These are phyloP conservation scores for Pachyrhizus erosus DNA, from an alignment of 306 rosid species.

Conservation along the genomic window DNA sequence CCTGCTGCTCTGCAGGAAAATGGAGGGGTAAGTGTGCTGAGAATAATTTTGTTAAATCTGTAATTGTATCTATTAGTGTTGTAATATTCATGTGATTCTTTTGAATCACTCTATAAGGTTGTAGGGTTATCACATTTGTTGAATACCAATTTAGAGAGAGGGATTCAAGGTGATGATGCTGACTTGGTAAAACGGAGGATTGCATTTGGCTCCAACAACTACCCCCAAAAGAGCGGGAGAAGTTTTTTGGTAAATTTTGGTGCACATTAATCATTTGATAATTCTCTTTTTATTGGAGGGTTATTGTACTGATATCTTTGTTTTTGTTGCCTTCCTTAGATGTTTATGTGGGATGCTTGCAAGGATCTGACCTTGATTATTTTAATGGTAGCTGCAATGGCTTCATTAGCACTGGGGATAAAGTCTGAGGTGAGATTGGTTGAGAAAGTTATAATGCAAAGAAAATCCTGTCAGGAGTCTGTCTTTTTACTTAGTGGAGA, in stretches of 20 bases:
- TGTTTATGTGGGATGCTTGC: slow-evolving; percentile 98
- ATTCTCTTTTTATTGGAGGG: background rate
- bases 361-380: slow-evolving; percentile 91
- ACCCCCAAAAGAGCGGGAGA: slow-evolving; percentile 77
- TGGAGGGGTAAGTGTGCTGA: slow-evolving; percentile 71
- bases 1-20: slow-evolving; percentile 48
- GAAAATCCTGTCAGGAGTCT: background rate
- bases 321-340: slow-evolving; percentile 55
- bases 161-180: slow-evolving; percentile 70
- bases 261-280: slow-evolving; percentile 19
- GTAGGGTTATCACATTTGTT: slow-evolving; percentile 61
- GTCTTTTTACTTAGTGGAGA: background rate
- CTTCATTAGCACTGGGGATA: slow-evolving; percentile 88
- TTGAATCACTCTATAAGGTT: slow-evolving; percentile 58
- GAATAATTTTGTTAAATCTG: background rate
- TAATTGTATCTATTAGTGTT: slow-evolving; percentile 3
- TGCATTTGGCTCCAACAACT: slow-evolving; percentile 77
- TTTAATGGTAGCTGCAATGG: slow-evolving; percentile 86
- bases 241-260: slow-evolving; percentile 65
- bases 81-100: slow-evolving; percentile 20
- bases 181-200: slow-evolving; percentile 67
- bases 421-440: slow-evolving; percentile 80
- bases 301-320: background rate
- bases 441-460: slow-evolving; percentile 11
- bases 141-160: slow-evolving; percentile 76